Evolutionary conservation across 2,329 filamentous ascomycete species (phyloP).

Genomic region (Fusarium mexicanum): DNA sequence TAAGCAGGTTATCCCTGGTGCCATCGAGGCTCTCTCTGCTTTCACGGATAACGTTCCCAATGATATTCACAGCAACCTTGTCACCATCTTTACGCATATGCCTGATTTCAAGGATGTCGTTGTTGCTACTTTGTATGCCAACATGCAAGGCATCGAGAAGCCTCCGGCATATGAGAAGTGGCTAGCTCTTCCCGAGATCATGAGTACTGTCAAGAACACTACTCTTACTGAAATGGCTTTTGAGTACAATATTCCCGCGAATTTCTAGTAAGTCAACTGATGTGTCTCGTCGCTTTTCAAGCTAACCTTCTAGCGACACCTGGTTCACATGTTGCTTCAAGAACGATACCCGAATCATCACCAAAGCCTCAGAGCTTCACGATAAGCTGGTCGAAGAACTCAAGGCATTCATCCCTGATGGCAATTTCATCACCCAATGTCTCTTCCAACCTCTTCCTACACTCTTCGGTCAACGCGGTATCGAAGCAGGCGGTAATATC

Average conservation of each 20-base stretch:
- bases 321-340: constrained; percentile 32
- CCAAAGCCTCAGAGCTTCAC: constrained; percentile 22
- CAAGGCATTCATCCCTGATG: constrained; percentile 18
- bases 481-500: constrained; percentile 24
- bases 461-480: constrained; percentile 18
- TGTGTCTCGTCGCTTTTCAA: neutral
- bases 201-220: constrained; percentile 24
- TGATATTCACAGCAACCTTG: constrained; percentile 19
- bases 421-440: constrained; percentile 26
- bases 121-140: constrained; percentile 18
- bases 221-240: constrained; percentile 26
- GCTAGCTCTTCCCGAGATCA: constrained; percentile 27
- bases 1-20: constrained; percentile 16
- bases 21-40: neutral
- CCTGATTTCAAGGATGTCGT: constrained; percentile 25
- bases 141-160: constrained; percentile 21
- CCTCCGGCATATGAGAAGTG: constrained; percentile 27
- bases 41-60: constrained; percentile 26
- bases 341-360: constrained; percentile 21
- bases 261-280: constrained; percentile 14
- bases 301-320: neutral
- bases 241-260: constrained; percentile 29
- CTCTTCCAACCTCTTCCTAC: constrained; percentile 20
- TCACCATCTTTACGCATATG: constrained; percentile 15
- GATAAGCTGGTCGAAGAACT: constrained; percentile 19